These are phyloP conservation scores for Globisporangium sylvaticum DNA, from an alignment of 352 stramenopile genomes.

Conservation along the genomic window DNA sequence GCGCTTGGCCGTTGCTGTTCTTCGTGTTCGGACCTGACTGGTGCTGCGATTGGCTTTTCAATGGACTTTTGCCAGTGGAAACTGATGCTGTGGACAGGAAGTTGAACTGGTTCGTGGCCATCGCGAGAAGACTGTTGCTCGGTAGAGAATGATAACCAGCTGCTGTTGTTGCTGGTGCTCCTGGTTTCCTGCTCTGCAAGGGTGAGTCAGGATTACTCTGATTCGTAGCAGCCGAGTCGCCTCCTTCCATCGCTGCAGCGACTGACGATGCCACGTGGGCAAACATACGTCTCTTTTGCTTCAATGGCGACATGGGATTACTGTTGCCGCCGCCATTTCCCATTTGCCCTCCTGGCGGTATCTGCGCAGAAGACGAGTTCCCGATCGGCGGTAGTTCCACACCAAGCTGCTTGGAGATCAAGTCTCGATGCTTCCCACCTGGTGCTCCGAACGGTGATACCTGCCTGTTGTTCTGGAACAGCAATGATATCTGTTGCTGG, in stretches of 20 bases:
- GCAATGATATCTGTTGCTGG: slow-evolving; percentile 43
- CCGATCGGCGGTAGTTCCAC: slow-evolving; percentile 53
- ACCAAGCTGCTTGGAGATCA: slow-evolving; percentile 45
- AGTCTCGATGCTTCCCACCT: slow-evolving; percentile 15
- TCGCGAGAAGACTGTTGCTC: slow-evolving; percentile 25
- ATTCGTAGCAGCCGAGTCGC: not conserved
- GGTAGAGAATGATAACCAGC: slow-evolving; percentile 7
- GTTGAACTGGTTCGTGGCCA: slow-evolving; percentile 45
- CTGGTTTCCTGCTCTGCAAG: not conserved
- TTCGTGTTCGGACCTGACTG: not conserved
- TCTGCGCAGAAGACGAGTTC: not conserved
- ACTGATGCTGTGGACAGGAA: slow-evolving; percentile 18
- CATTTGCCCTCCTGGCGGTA: not conserved
- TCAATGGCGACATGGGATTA: slow-evolving; percentile 31
- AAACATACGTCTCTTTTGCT: slow-evolving; percentile 47
- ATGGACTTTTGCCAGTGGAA: not conserved
- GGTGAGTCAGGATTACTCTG: not conserved
- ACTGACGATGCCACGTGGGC: slow-evolving; percentile 30
- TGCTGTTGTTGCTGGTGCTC: not conserved
- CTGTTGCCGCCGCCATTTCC: not conserved
- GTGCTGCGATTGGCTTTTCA: slow-evolving; percentile 10
- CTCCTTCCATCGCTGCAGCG: slow-evolving; percentile 10
- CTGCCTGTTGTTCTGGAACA: slow-evolving; percentile 24
- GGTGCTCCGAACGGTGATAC: not conserved
- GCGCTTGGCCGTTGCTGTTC: not conserved